phyloP scores from a whole-genome alignment of 73 alveolate genomes.

The Tetrahymena borealis region DNA sequence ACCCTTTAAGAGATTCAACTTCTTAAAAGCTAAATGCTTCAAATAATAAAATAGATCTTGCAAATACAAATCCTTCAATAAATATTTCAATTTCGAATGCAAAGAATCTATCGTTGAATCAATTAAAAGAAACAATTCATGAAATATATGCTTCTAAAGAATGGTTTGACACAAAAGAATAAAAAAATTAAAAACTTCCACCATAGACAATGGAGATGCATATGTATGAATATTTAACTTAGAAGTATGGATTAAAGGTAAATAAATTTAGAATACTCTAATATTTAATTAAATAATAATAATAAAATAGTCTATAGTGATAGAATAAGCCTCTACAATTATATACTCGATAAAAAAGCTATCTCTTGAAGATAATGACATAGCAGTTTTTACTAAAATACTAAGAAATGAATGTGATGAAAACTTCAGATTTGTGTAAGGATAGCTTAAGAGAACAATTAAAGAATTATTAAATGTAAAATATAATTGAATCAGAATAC shows the following conservation, averaged over 20 bases:
- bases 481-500: neutral
- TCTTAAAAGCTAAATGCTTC: neutral
- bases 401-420: conserved; percentile 97
- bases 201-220: conserved; percentile 90
- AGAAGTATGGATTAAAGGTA: conserved; percentile 79
- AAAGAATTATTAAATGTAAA: conserved; percentile 41
- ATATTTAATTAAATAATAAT: neutral
- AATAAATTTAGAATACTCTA: neutral
- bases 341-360: conserved; percentile 73
- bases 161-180: conserved; percentile 74
- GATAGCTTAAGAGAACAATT: conserved; percentile 54
- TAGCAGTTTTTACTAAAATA: conserved; percentile 89
- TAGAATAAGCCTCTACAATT: conserved; percentile 91
- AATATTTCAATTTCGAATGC: conserved; percentile 7
- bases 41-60: neutral
- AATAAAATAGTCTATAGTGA: conserved; percentile 58
- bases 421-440: conserved; percentile 73
- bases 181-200: conserved; percentile 57
- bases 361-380: conserved; percentile 83
- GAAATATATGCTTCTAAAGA: conserved; percentile 79
- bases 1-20: conserved; percentile 5
- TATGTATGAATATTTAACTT: conserved; percentile 81
- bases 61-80: conserved; percentile 8
- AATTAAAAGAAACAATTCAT: conserved; percentile 66
- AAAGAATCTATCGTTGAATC: conserved; percentile 36